Conservation (phyloP, 2,329 filamentous ascomycete species). For the Hypoxylon sp. region DNA sequence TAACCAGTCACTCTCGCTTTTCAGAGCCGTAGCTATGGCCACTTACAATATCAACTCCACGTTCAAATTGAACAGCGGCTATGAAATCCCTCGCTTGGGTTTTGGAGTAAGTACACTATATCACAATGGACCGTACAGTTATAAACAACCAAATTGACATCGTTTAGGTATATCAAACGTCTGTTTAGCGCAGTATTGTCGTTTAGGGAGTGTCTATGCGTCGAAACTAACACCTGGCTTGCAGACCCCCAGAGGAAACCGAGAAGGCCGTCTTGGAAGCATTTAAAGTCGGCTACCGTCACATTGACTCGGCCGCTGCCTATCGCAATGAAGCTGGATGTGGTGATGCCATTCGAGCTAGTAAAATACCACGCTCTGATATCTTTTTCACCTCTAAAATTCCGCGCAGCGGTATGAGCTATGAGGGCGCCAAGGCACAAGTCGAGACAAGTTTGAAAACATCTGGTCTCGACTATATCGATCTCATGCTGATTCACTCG, state of each 20-base stretch:
- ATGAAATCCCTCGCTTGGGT: slow-evolving; percentile 67
- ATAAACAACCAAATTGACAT: slow-evolving; percentile 27
- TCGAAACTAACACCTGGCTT: slow-evolving; percentile 34
- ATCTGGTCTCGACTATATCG: slow-evolving; percentile 76
- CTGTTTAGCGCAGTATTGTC: slow-evolving; percentile 43
- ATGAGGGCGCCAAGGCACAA: slow-evolving; percentile 74
- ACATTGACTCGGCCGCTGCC: slow-evolving; percentile 68
- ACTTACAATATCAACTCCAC: slow-evolving; percentile 64
- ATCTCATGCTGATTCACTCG: slow-evolving; percentile 75
- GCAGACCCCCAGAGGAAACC: slow-evolving; percentile 57
- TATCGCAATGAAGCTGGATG: slow-evolving; percentile 68
- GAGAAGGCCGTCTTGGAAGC: slow-evolving; percentile 62
- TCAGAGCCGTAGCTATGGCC: slow-evolving; percentile 65
- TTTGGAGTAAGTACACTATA: slow-evolving; percentile 65
- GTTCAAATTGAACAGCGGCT: slow-evolving; percentile 69
- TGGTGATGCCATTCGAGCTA: slow-evolving; percentile 62
- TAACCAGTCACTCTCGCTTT: slow-evolving; percentile 13
- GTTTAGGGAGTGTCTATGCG: not conserved
- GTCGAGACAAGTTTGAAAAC: slow-evolving; percentile 75
- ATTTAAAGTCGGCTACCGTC: slow-evolving; percentile 67
- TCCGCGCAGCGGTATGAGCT: slow-evolving; percentile 64
- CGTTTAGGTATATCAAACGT: slow-evolving; percentile 68
- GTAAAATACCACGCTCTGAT: slow-evolving; percentile 61
- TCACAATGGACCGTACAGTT: not conserved
- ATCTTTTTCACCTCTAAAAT: slow-evolving; percentile 73